Evolutionary conservation across 495 filamentous ascomycete genomes (phyloP).

Genomic region (Bacidia rubella): DNA sequence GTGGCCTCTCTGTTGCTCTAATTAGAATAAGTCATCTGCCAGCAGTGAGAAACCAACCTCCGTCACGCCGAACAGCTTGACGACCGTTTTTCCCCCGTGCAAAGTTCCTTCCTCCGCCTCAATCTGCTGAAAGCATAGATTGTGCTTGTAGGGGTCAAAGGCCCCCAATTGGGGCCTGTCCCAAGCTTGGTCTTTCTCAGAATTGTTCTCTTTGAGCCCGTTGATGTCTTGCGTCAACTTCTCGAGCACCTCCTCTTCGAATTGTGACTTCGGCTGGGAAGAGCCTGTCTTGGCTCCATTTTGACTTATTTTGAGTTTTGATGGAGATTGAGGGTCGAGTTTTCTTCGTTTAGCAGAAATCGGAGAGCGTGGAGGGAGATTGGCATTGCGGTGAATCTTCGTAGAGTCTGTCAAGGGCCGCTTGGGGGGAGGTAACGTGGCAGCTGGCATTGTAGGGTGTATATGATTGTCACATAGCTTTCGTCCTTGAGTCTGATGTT

Average conservation of each 20-base stretch:
- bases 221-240: conserved; percentile 86
- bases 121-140: conserved; percentile 84
- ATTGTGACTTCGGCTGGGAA: conserved; percentile 71
- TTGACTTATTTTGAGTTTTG: conserved; percentile 46
- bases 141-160: conserved; percentile 59
- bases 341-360: conserved; percentile 62
- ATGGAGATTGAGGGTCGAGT: conserved; percentile 44
- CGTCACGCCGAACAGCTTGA: conserved; percentile 96
- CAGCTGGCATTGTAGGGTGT: conserved; percentile 34
- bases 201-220: conserved; percentile 67
- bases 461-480: neutral
- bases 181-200: conserved; percentile 94
- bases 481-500: too few species aligned
- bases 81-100: conserved; percentile 51
- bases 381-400: conserved; percentile 34
- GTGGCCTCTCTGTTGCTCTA: conserved; percentile 49
- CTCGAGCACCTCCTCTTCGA: conserved; percentile 87
- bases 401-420: conserved; percentile 46
- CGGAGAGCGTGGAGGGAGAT: conserved; percentile 28
- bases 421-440: conserved; percentile 38
- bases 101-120: conserved; percentile 83
- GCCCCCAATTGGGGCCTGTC: conserved; percentile 58
- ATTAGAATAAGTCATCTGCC: neutral
- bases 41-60: conserved; percentile 37
- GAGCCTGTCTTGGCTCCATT: conserved; percentile 48